Evolutionary conservation across 345 rosid species (phyloP).

Genomic region (Microthlaspi erraticum): DNA sequence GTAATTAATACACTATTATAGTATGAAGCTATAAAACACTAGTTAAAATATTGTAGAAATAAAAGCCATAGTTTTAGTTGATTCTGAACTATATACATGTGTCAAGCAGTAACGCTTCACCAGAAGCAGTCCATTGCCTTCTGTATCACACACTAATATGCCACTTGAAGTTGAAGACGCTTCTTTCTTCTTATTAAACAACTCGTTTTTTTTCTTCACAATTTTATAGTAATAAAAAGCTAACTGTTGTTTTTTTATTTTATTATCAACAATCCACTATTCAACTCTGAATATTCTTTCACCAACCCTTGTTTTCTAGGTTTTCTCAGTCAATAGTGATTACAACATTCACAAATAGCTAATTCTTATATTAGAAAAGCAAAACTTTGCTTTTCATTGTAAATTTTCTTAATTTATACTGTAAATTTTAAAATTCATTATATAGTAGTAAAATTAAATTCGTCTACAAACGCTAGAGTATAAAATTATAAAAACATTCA

Average conservation of each 20-base stretch:
- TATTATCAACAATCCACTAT: slow-evolving; percentile 10
- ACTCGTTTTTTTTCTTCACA: not conserved
- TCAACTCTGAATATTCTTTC: slow-evolving; percentile 29
- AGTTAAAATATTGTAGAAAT: not conserved
- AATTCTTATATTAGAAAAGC: not conserved
- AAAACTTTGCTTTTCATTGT: not conserved
- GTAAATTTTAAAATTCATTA: not conserved
- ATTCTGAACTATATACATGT: slow-evolving; percentile 33
- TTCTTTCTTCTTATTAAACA: slow-evolving; percentile 1
- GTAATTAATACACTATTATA: no score
- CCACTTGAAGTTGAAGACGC: slow-evolving; percentile 5
- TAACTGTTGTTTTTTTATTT: not conserved
- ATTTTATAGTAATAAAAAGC: no score
- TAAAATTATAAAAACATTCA: no score
- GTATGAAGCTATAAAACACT: not conserved
- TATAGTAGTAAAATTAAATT: no score
- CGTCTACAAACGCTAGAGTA: no score
- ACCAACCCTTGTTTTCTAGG: slow-evolving; percentile 22
- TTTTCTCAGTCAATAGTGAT: slow-evolving; percentile 20
- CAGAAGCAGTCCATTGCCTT: slow-evolving; percentile 25
- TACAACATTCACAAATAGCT: slow-evolving; percentile 4
- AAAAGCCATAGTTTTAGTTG: slow-evolving; percentile 31
- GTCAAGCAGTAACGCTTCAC: slow-evolving; percentile 35
- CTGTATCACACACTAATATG: not conserved
- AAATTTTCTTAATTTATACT: not conserved